Evolutionary conservation across 768 basidiomycete genomes (phyloP).

Genomic region (Kwoniella mangroviensis): DNA sequence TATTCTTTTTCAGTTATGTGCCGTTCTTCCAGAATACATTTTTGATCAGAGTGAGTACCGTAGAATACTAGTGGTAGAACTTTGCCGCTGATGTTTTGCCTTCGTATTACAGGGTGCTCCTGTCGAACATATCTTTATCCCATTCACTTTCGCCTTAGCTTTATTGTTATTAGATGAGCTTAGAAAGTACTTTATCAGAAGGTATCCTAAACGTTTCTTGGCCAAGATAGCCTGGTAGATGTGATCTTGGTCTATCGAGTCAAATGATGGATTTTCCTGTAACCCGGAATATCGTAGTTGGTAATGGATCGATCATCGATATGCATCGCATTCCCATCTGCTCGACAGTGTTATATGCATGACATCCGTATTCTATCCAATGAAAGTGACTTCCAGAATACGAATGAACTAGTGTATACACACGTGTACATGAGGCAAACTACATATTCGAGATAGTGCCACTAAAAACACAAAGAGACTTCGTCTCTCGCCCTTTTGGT

Average conservation of each 20-base stretch:
- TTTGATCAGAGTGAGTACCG: slow-evolving; percentile 61
- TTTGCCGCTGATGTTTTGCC: not conserved
- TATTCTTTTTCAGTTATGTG: slow-evolving; percentile 59
- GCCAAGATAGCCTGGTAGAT: slow-evolving; percentile 57
- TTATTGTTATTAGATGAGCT: slow-evolving; percentile 55
- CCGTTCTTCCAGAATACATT: slow-evolving; percentile 64
- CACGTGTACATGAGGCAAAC: too few relatives aligned
- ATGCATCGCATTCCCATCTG: not conserved
- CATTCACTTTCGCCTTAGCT: slow-evolving; percentile 60
- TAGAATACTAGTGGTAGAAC: too few relatives aligned
- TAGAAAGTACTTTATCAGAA: slow-evolving; percentile 54
- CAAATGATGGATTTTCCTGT: not conserved
- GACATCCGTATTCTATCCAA: too few relatives aligned
- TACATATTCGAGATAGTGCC: too few relatives aligned
- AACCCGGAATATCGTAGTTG: not conserved
- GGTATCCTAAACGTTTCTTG: slow-evolving; percentile 50
- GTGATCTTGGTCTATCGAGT: too few relatives aligned
- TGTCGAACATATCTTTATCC: slow-evolving; percentile 64
- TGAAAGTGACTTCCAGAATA: too few relatives aligned
- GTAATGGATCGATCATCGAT: not conserved
- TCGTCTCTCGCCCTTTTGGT: too few relatives aligned
- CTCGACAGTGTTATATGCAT: not conserved
- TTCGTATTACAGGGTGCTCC: slow-evolving; percentile 39
- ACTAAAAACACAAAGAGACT: too few relatives aligned
- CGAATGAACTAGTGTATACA: too few relatives aligned